Evolutionary conservation across 1,284 basidiomycete genomes (phyloP).

Genomic region (Boletus hoseneyae): DNA sequence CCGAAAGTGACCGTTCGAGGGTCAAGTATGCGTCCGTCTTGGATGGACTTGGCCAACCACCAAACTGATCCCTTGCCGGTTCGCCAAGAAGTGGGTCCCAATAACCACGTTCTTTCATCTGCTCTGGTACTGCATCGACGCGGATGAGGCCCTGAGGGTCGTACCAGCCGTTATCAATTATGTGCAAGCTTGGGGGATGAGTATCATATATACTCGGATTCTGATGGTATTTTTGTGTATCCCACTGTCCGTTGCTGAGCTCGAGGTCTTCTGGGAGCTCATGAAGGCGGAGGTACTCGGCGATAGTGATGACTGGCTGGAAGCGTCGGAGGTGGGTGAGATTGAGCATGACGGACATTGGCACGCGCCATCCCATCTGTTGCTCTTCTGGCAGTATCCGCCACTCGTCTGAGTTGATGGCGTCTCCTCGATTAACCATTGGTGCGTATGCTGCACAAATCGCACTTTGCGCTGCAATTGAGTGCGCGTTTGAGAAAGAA

Average conservation of each 20-base stretch:
- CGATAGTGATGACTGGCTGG: slow-evolving; percentile 39
- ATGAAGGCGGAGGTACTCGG: slow-evolving; percentile 45
- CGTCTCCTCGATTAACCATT: slow-evolving; percentile 43
- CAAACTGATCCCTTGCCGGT: slow-evolving; percentile 18
- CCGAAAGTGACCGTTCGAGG: slow-evolving; percentile 20
- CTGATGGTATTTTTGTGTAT: slow-evolving; percentile 29
- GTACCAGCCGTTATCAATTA: slow-evolving; percentile 41
- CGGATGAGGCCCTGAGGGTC: slow-evolving; percentile 37
- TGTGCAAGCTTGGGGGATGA: slow-evolving; percentile 29
- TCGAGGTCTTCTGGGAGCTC: slow-evolving; percentile 33
- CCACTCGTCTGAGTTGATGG: slow-evolving; percentile 40
- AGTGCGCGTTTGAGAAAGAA: not conserved
- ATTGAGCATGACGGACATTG: slow-evolving; percentile 43
- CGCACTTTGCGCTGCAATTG: slow-evolving; percentile 13
- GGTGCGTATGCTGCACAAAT: slow-evolving; percentile 35
- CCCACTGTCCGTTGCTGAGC: slow-evolving; percentile 39
- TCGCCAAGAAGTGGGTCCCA: slow-evolving; percentile 25
- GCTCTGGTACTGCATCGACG: slow-evolving; percentile 36
- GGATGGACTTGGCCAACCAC: slow-evolving; percentile 24
- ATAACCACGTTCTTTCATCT: slow-evolving; percentile 33
- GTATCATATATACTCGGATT: slow-evolving; percentile 18
- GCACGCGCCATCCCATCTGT: slow-evolving; percentile 43
- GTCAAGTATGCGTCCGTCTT: slow-evolving; percentile 20
- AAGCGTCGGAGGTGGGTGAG: slow-evolving; percentile 39
- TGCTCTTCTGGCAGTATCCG: slow-evolving; percentile 38